A percentile compares a stretch with the other conserved stretches of the same genome.
These are phyloP conservation scores for Quercus suber DNA, from an alignment of 306 rosid genomes.

Conservation along the genomic window DNA sequence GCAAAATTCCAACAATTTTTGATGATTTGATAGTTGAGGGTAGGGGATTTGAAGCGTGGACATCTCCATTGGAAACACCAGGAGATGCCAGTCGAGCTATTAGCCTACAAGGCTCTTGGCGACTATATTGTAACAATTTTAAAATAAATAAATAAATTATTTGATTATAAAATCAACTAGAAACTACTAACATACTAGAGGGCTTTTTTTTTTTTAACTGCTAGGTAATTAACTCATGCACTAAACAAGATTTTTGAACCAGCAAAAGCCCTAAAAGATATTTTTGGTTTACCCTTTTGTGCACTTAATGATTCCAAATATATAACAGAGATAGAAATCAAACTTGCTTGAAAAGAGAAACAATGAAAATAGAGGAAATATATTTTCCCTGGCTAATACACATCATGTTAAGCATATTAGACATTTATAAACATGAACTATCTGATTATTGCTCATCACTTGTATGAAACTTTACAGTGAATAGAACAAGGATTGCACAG, in stretches of 20 bases:
- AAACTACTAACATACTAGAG: too few species aligned
- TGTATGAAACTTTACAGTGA: neutral
- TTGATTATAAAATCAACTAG: too few species aligned
- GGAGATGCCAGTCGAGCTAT: too few species aligned
- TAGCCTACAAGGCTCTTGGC: too few species aligned
- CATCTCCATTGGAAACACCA: too few species aligned
- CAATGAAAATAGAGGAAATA: neutral
- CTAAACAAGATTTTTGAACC: neutral
- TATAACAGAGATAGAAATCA: neutral
- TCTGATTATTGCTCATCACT: neutral
- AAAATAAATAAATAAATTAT: too few species aligned
- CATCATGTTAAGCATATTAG: neutral
- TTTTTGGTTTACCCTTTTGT: neutral
- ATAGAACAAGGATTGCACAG: neutral
- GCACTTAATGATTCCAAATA: neutral
- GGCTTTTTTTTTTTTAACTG: neutral
- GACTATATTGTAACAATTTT: too few species aligned
- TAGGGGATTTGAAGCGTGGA: too few species aligned
- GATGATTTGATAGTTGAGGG: too few species aligned
- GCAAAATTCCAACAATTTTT: too few species aligned
- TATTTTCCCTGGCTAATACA: neutral
- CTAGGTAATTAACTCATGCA: neutral
- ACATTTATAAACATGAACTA: neutral
- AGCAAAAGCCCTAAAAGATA: neutral
- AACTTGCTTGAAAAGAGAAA: neutral